Conservation (phyloP, 169 alveolate species). For the Eimeria mitis region DNA sequence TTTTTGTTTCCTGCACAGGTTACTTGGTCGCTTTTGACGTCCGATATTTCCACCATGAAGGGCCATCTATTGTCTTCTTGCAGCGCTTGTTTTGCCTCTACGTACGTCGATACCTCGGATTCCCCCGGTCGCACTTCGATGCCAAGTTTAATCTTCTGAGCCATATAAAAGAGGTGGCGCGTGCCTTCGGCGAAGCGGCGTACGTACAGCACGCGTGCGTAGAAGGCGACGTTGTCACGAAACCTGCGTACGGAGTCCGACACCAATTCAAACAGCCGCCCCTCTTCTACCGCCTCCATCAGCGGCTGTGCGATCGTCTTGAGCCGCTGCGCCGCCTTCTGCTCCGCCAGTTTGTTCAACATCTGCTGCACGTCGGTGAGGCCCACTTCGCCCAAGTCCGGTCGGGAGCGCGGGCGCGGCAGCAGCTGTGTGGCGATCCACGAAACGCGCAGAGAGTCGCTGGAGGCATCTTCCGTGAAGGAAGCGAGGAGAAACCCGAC, state of each 20-base stretch:
- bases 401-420: conserved; percentile 71
- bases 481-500: conserved; percentile 73
- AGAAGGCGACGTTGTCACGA: conserved; percentile 18
- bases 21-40: conserved; percentile 84
- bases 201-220: conserved; percentile 73
- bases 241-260: not conserved
- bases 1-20: conserved; percentile 84
- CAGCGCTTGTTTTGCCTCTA: conserved; percentile 86
- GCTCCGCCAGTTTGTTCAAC: conserved; percentile 60
- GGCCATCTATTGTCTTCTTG: conserved; percentile 85
- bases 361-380: conserved; percentile 53
- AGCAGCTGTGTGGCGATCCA: conserved; percentile 78
- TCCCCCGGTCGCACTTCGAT: conserved; percentile 86
- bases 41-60: conserved; percentile 86
- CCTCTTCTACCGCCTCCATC: conserved; percentile 44
- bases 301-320: not conserved
- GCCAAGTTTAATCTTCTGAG: conserved; percentile 82
- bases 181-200: conserved; percentile 83
- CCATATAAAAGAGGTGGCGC: conserved; percentile 86
- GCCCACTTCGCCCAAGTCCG: conserved; percentile 17
- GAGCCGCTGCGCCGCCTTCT: conserved; percentile 52
- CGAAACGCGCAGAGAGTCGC: conserved; percentile 67
- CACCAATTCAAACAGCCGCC: not conserved
- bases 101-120: conserved; percentile 85
- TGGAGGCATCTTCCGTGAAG: conserved; percentile 64